Evolutionary conservation across 2,329 filamentous ascomycete genomes (phyloP).

Genomic region (Neopestalotiopsis clavispora): DNA sequence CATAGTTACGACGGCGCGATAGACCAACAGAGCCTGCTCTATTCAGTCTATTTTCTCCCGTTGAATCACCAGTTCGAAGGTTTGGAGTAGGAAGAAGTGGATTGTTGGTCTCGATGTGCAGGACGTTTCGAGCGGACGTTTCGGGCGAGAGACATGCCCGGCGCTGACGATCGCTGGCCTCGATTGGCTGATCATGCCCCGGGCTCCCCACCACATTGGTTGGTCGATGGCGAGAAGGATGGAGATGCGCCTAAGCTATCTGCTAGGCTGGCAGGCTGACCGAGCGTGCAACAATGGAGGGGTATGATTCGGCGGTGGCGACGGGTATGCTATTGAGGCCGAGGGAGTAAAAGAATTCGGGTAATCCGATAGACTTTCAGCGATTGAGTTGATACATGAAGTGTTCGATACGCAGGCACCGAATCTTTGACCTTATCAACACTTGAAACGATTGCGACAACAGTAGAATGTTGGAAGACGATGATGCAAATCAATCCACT

Average conservation of each 20-base stretch:
- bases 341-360: no score
- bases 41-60: neutral
- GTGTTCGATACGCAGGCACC: no score
- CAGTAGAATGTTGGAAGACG: neutral
- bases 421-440: neutral
- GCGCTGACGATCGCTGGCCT: neutral
- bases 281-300: neutral
- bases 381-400: no score
- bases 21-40: conserved; percentile 12
- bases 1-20: neutral
- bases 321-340: neutral
- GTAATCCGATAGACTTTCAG: no score
- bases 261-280: neutral
- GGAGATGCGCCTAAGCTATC: neutral
- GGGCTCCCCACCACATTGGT: neutral
- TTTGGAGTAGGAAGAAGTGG: neutral
- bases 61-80: neutral
- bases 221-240: neutral
- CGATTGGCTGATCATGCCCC: neutral
- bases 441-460: neutral
- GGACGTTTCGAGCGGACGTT: conserved; percentile 7
- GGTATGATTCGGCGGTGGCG: neutral
- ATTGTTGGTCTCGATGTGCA: neutral
- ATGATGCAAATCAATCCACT: neutral
- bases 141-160: neutral